Evolutionary conservation across 192 early-diverging fungal species (phyloP).

Genomic region (Coemansia sp.): DNA sequence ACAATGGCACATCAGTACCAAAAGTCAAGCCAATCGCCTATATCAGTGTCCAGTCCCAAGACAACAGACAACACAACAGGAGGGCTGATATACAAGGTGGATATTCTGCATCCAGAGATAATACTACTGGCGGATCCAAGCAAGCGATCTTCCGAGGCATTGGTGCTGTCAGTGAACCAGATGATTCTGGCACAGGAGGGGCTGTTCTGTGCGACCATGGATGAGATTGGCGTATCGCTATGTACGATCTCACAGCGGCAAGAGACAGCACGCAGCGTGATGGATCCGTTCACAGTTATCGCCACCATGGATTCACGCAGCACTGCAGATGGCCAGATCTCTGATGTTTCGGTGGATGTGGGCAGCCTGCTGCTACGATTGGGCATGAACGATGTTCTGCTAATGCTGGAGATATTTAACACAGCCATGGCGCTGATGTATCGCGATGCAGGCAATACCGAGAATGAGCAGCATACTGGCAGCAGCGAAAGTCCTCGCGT

Average conservation of each 20-base stretch:
- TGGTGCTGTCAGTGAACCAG: conserved; percentile 79
- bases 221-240: conserved; percentile 85
- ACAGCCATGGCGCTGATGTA: conserved; percentile 63
- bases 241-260: conserved; percentile 84
- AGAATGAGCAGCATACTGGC: background rate
- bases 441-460: conserved; percentile 10
- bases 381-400: conserved; percentile 80
- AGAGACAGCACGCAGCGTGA: conserved; percentile 77
- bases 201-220: conserved; percentile 68
- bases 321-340: conserved; percentile 53
- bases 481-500: background rate
- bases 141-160: conserved; percentile 73
- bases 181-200: conserved; percentile 78
- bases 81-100: conserved; percentile 70
- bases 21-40: background rate
- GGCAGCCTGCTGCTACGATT: conserved; percentile 76
- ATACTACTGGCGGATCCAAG: conserved; percentile 78
- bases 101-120: conserved; percentile 77
- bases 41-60: conserved; percentile 1
- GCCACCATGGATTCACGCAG: conserved; percentile 73
- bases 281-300: conserved; percentile 87
- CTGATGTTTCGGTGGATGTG: conserved; percentile 70
- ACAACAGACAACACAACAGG: conserved; percentile 15
- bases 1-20: background rate
- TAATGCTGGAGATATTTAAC: conserved; percentile 82